Evolutionary conservation across 2,329 filamentous ascomycete genomes (phyloP), one percentile per base, ranked within the genome.

Genomic region (Magnaporthiopsis incrustans): DNA sequence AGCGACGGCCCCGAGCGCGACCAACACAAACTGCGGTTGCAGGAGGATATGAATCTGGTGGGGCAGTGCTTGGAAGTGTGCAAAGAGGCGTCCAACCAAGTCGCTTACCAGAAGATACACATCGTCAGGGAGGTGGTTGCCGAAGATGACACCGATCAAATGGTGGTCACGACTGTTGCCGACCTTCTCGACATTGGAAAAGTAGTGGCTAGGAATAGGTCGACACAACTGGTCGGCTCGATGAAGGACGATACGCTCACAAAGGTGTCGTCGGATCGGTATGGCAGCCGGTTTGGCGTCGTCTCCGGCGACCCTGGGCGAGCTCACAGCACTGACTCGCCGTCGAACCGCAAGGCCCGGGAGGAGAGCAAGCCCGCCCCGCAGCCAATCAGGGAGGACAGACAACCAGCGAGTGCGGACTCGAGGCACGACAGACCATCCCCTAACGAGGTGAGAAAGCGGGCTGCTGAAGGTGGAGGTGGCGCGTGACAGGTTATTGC

Each of bases 111-210:
- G 64, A 77, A 73, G 64, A 69, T 73, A 63, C 73, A 73, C 66
- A 75, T 64, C 60, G 66, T 78, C 64, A 73, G 74, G 15, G 75
- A 78, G 68, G 70, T 72, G 12, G 65, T 75, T 70, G 74, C 73
- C 59, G 73, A 77, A 59, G 71, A 66, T 30, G 70, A 77, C 62
- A 75, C 74, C 66, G 73, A 77, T 69, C 74, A 77, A 70, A 70
- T 78, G 35, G 73, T 79, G 64, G 71, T 79, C 64, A 77, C 71
- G 64, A 78, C 76, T 66, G 67, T 77, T 65, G 75, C 75, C 56
- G 76, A 77, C 71, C 69, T 78, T 62, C 78, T 79, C 64, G 70
- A 77, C 66, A 69, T 78, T 62, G 73, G 69, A 65, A 77, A 75
- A 68, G 75, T 72, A 50, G 61, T 68, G 63, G 73, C 75, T 7